Evolutionary conservation across 2,329 filamentous ascomycete genomes (phyloP), one percentile per base, ranked within the genome.

Genomic region (Akanthomyces muscarius): DNA sequence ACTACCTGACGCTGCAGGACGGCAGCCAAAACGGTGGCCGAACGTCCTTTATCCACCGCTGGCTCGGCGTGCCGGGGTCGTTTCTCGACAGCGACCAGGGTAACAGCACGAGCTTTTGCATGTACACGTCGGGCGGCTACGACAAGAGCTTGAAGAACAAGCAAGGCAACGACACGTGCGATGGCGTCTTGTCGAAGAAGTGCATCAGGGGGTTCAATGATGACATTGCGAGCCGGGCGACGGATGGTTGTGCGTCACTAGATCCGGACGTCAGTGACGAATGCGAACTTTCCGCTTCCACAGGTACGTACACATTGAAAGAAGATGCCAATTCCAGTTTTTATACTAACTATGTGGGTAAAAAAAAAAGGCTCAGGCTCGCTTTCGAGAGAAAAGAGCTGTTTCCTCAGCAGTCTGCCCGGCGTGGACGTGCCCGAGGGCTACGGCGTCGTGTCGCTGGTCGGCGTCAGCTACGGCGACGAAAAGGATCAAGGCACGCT

Each of bases 131-230:
- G n/a, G 11, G 7, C 16, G 38, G 21, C 3, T 7, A 57, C 14
- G 41, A 57, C 38, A 28, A 11, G 38, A 4, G 2, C 3, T 10
- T 47, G 41, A 28, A 44, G 41, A 45, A 57, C 16, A 57, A 18
- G 36, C 21, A 57, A 8, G 54, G 54, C 2, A 57, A 57, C 16
- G 38, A 57, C 16, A 57, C 54, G 14, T 57, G 54, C 54, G 23
- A n/a, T 10, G 54, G 54, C 13, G 18, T 57, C 16, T 1, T 57
- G 18, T 45, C 54, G 36, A 38, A 47, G 6, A 45, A 57, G 23
- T 57, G 54, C 25, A n/a, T 42, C 11, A 44, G 14, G 7, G 13
- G 5, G 23, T 48, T 14, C 45, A 14, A 13, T 8, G 45, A 28
- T 8, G 5, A 4, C 8, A 5, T 11, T 28, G 7, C 6, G 11